Evolutionary conservation across 2,329 filamentous ascomycete genomes (phyloP), one percentile per base, ranked within the genome.

Genomic region (Trichoderma pleuroti): DNA sequence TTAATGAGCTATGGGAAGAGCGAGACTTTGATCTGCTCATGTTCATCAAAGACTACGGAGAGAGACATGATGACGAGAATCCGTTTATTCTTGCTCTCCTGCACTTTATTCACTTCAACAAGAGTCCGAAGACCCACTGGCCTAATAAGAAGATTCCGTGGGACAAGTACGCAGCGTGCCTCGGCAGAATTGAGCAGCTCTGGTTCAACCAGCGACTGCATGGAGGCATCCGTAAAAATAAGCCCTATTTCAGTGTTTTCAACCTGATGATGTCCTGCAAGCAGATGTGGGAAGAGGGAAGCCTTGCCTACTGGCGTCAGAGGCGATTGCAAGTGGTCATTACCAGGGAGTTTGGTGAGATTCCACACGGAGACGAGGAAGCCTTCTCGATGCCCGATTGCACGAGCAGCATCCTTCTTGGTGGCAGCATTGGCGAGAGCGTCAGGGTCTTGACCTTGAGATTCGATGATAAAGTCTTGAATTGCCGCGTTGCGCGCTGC

Each of bases 391-490:
- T 68, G 64, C 5, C 26, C 21, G 52, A 34, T 24, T 68, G 52
- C 10, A 46, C 36, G 7, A 26, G 42, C 28, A 60, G 54, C 26
- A 32, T n/a, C 12, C 64, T 68, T n/a, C 26, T 68, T 26, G 64
- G 64, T 4, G 64, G 64, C 8, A 21, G n/a, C 9, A 68, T 68
- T 34, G 64, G 52, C 46, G n/a, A 34, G 14, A 68, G 36, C 11
- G 54, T 68, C 28, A 26, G 54, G 4, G 46, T 26, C 28, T 49
- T 68, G 36, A 60, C 64, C 4, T 54, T 68, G n/a, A 60, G 64
- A 16, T 68, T 68, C n/a, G 64, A 68, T 28, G 64, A 68, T 30
- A 68, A 60, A 24, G 64, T 68, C 52, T 59, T 59, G 52, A 68
- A 68, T 7, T 68, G 64, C 14, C 26, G 34, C 24, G 54, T 24